These are phyloP conservation scores for Mortierella antarctica DNA, from an alignment of 192 early-diverging fungal genomes.

Conservation along the genomic window DNA sequence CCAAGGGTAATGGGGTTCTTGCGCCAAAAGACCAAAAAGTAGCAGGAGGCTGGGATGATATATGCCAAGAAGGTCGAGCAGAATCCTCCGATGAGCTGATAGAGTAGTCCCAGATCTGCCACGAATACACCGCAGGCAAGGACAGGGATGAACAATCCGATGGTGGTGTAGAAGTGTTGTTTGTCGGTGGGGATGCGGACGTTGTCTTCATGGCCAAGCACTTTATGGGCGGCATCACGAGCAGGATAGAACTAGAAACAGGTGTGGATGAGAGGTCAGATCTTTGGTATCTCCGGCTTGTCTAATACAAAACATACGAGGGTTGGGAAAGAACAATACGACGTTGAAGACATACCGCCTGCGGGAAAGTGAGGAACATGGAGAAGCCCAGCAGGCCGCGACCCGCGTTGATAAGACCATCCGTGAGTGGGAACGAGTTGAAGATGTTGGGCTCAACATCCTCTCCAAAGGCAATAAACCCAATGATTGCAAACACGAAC, in stretches of 20 bases:
- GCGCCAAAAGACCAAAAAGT: slow-evolving; percentile 55
- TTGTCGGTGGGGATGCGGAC: slow-evolving; percentile 30
- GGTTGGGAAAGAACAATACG: background rate
- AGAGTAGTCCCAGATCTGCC: slow-evolving; percentile 55
- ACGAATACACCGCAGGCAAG: slow-evolving; percentile 54
- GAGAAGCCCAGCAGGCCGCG: slow-evolving; percentile 69
- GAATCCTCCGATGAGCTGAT: slow-evolving; percentile 62
- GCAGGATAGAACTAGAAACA: slow-evolving; percentile 61
- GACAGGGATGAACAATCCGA: slow-evolving; percentile 51
- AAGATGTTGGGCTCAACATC: slow-evolving; percentile 72
- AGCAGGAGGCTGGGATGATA: slow-evolving; percentile 58
- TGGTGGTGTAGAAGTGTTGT: slow-evolving; percentile 55
- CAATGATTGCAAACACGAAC: slow-evolving; percentile 67
- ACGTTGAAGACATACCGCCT: slow-evolving; percentile 31
- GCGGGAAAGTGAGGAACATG: slow-evolving; percentile 69
- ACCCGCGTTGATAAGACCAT: slow-evolving; percentile 68
- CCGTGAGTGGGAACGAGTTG: slow-evolving; percentile 70
- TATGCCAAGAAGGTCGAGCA: slow-evolving; percentile 61
- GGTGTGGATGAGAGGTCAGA: background rate
- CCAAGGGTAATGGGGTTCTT: background rate
- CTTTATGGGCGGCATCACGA: slow-evolving; percentile 56
- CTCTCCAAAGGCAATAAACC: slow-evolving; percentile 70
- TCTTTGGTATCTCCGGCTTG: too few species aligned
- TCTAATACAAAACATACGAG: background rate
- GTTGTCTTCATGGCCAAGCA: slow-evolving; percentile 54